Base-by-base conservation (phyloP, 805 yeast species). In the Kluyveromyces siamensis region DNA sequence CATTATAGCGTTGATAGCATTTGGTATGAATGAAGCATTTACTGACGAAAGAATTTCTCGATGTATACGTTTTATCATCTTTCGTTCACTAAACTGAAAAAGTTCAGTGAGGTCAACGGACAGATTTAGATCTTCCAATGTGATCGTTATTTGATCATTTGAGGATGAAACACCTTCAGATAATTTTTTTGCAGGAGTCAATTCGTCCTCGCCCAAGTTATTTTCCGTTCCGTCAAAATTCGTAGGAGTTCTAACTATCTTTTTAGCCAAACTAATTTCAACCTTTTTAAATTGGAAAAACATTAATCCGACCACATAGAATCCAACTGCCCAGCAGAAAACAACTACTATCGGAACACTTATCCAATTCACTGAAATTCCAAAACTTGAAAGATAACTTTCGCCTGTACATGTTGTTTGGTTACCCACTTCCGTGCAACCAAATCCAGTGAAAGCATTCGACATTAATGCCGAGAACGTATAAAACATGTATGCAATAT, bases 401-500 rank as follows among this genome's bases (percentile, higher is more conserved):
- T 55, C 61, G 57, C 85, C 77, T 39, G 67, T 44, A 46, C 69
- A 68, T 0, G 66, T 58, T 13, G 57, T 55, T 25, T 48, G 37
- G 35, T 52, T 58, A 37, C 60, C 63, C 37, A 64, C 56, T 2
- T 75, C 78, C 56, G 87, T 81, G 46, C 76, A 79, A 13, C 88
- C 88, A 40, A 62, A 51, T 35, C 74, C 77, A 1, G 84, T 71
- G 59, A 77, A 87, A 55, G 86, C 82, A 58, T 81, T 84, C 0
- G 89, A 74, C 39, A 75, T 57, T 49, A 82, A 58, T 1, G 81
- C 81, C 2, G 93, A 93, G 64, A 84, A 84, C 0, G 81, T 82
- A 59, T 84, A 87, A 87, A 90, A 88, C 46, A 83, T 72, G 60
- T 77, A 84, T 0, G 91, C 82, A 49, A 82, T 69, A 63, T 84